These are phyloP conservation scores for Ottelia alismoides DNA, from an alignment of 106 monocot species.

Conservation along the genomic window DNA sequence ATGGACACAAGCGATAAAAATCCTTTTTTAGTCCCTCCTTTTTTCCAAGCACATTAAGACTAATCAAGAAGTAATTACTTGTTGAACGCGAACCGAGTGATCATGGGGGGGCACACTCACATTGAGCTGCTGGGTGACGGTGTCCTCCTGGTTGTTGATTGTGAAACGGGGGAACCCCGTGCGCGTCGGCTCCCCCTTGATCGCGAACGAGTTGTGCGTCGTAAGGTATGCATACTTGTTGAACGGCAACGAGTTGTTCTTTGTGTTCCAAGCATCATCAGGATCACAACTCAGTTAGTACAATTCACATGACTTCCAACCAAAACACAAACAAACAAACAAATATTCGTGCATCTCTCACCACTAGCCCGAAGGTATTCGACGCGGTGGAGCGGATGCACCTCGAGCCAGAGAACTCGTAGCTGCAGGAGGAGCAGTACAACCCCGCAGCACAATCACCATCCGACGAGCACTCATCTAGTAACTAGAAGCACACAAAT, in stretches of 20 bases:
- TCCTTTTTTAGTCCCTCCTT: too few species aligned
- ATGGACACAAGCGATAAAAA: too few species aligned
- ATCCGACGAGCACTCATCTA: slow-evolving; percentile 20
- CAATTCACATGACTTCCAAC: neutral
- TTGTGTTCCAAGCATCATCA: neutral
- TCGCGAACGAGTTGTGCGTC: slow-evolving; percentile 82
- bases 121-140: slow-evolving; percentile 61
- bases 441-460: slow-evolving; percentile 8
- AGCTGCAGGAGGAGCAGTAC: slow-evolving; percentile 11
- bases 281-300: neutral
- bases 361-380: slow-evolving; percentile 10
- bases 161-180: slow-evolving; percentile 50
- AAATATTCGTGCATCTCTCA: neutral
- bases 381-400: slow-evolving; percentile 9
- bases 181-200: slow-evolving; percentile 53
- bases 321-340: neutral
- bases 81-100: too few species aligned
- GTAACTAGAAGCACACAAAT: too few species aligned
- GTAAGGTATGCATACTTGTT: slow-evolving; percentile 87
- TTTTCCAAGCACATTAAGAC: too few species aligned
- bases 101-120: too few species aligned
- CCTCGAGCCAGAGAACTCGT: slow-evolving; percentile 5
- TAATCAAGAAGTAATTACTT: too few species aligned
- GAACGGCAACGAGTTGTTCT: slow-evolving; percentile 80
- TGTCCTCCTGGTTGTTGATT: slow-evolving; percentile 71